Percentiles rank a stretch among this genome's conserved stretches.
These are phyloP conservation scores for Ophiostoma ips DNA, from an alignment of 2,329 filamentous ascomycete species.

Conservation along the genomic window DNA sequence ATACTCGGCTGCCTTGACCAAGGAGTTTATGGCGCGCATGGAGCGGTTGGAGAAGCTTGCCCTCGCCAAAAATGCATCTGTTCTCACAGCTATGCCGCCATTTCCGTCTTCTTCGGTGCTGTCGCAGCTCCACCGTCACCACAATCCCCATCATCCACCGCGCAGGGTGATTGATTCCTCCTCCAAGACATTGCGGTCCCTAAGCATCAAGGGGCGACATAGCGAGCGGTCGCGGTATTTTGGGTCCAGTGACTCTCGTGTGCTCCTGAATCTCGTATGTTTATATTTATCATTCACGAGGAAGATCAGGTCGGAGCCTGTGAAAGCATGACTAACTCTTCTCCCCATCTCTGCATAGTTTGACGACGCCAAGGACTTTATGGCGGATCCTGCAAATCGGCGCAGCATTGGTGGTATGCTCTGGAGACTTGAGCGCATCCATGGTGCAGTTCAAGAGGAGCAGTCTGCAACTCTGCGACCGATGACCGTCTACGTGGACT, in stretches of 20 bases:
- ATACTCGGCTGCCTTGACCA: conserved; percentile 20
- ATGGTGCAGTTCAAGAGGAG: conserved; percentile 33
- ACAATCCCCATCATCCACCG: not conserved
- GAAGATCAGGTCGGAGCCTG: too few relatives aligned
- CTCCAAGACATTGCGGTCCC: conserved; percentile 32
- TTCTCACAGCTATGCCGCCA: conserved; percentile 8
- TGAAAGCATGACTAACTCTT: conserved; percentile 1
- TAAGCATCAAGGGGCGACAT: conserved; percentile 35
- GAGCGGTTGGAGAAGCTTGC: conserved; percentile 40
- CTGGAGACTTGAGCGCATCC: conserved; percentile 30
- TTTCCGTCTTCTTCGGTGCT: conserved; percentile 13
- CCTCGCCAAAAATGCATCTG: conserved; percentile 23
- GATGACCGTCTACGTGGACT: conserved; percentile 43
- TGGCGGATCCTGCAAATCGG: conserved; percentile 28
- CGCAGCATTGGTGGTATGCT: conserved; percentile 30
- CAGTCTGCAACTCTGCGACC: conserved; percentile 33
- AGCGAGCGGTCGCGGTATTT: conserved; percentile 35
- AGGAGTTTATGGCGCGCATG: conserved; percentile 35
- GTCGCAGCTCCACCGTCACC: conserved; percentile 15
- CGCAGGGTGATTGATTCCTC: conserved; percentile 10
- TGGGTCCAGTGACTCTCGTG: conserved; percentile 38
- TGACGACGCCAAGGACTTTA: conserved; percentile 38
- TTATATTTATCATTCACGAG: too few relatives aligned
- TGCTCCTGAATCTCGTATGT: conserved; percentile 39
- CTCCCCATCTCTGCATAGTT: conserved; percentile 29